phyloP scores from a whole-genome alignment of 2,329 filamentous ascomycete species.

The Colletotrichum tanaceti region DNA sequence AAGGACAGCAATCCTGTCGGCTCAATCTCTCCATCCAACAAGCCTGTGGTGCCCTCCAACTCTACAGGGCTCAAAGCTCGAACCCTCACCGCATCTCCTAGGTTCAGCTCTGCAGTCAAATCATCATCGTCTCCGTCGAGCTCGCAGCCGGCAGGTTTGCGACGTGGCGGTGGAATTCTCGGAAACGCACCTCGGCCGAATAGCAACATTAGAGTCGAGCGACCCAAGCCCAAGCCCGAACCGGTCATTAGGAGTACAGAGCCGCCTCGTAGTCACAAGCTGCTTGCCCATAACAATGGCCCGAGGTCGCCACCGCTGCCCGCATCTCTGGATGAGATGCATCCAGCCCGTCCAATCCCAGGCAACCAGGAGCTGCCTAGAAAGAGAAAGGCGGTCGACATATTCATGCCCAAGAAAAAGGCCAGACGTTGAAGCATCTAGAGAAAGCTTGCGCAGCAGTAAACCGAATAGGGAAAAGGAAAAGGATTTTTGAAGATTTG shows the following conservation, averaged over 20 bases:
- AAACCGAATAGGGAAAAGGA: not conserved
- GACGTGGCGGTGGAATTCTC: slow-evolving; percentile 31
- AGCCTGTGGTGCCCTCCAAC: slow-evolving; percentile 10
- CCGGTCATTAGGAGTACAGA: not conserved
- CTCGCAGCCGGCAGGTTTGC: slow-evolving; percentile 18
- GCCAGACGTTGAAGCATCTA: slow-evolving; percentile 13
- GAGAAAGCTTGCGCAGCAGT: too few relatives aligned
- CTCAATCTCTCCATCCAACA: slow-evolving; percentile 4
- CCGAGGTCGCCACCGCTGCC: slow-evolving; percentile 43
- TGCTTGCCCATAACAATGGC: slow-evolving; percentile 3
- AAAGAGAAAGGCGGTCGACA: slow-evolving; percentile 60
- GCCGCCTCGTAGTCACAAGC: slow-evolving; percentile 17
- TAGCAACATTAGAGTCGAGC: slow-evolving; percentile 32
- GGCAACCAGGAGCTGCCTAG: slow-evolving; percentile 31
- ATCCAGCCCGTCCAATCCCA: slow-evolving; percentile 13
- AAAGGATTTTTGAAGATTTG: not conserved
- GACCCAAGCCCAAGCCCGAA: slow-evolving; percentile 23
- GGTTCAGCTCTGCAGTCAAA: not conserved
- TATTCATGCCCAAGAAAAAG: slow-evolving; percentile 65
- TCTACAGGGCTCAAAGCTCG: slow-evolving; percentile 11
- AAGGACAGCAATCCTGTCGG: not conserved
- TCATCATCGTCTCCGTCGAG: not conserved
- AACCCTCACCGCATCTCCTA: not conserved
- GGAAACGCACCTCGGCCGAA: slow-evolving; percentile 34
- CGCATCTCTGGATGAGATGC: slow-evolving; percentile 29